These are phyloP conservation scores for Phylloporus arenicola DNA, from an alignment of 768 basidiomycete species.

Conservation along the genomic window DNA sequence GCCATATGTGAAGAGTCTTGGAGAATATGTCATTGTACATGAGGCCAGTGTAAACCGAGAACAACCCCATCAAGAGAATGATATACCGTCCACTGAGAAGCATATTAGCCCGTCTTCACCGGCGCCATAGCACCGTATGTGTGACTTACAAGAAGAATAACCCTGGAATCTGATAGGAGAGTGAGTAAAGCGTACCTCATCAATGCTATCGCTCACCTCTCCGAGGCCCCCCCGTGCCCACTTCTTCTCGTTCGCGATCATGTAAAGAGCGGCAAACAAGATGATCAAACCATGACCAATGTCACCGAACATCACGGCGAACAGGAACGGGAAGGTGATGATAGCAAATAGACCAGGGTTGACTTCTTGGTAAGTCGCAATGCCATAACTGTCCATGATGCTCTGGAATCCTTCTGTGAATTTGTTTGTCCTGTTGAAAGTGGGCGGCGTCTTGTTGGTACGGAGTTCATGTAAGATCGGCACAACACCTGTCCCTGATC, in stretches of 20 bases:
- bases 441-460: slow-evolving; percentile 90
- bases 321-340: slow-evolving; percentile 95
- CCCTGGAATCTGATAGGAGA: slow-evolving; percentile 56
- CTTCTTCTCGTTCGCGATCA: slow-evolving; percentile 84
- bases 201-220: slow-evolving; percentile 46
- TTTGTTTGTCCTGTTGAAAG: slow-evolving; percentile 90
- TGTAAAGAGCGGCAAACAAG: slow-evolving; percentile 65
- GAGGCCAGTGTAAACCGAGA: slow-evolving; percentile 94
- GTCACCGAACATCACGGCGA: slow-evolving; percentile 99
- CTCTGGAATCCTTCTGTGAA: slow-evolving; percentile 97
- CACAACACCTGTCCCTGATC: slow-evolving; percentile 86
- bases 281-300: slow-evolving; percentile 93
- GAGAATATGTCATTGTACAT: slow-evolving; percentile 99
- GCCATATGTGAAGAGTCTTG: slow-evolving; percentile 80
- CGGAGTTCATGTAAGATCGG: slow-evolving; percentile 88
- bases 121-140: background rate
- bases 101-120: slow-evolving; percentile 15
- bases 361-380: slow-evolving; percentile 91
- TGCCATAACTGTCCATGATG: slow-evolving; percentile 97
- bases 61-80: slow-evolving; percentile 95
- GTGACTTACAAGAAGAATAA: slow-evolving; percentile 87
- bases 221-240: slow-evolving; percentile 68
- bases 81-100: slow-evolving; percentile 87
- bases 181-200: slow-evolving; percentile 4
- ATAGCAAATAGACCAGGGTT: slow-evolving; percentile 94